Evolutionary conservation across 768 basidiomycete genomes (phyloP), one percentile per base, ranked within the genome.

Genomic region (Cubamyces sp.): DNA sequence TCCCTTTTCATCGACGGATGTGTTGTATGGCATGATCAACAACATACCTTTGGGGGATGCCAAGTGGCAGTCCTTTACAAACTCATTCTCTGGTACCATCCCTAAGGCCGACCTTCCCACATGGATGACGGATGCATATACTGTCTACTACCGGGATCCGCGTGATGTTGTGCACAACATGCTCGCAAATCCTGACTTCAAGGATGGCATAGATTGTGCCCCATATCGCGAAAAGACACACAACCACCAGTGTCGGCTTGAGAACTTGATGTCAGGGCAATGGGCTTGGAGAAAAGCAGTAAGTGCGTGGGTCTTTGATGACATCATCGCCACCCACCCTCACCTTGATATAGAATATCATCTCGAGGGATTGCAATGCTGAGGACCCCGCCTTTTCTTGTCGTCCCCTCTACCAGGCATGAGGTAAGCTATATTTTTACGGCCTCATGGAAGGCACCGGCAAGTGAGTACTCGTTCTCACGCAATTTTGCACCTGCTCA

Each of bases 11-110:
- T 66, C 69, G 30, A 67, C 74, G 53, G 43, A 66, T 1, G 73
- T 79, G 12, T 39, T 80, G 0, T 75, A 77, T 45, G 34, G 51
- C 0, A 72, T 70, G 0, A 80, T 81, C 30, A 75, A 81, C 49
- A 48, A 52, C 0, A 79, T 73, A 11, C 60, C 57, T 14, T 49
- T 73, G 12, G 77, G 78, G 16, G 75, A 75, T 30, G 69, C 71
- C 8, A 71, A 74, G 0, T 82, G 80, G 80, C 21, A 74, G 8
- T 68, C 62, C 3, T 77, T 80, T 59, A 55, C 66, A 0, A 39
- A 77, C n/a, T 51, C 59, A 6, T 77, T 76, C 30, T 52, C 60
- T 0, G 70, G 69, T 1, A 40, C 34, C 0, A 7, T 5, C 15
- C 65, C 57, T 14, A 51, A 59, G 3, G 66, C 65, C 0, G 58